These are phyloP conservation scores for Daedaleopsis nitida DNA, from an alignment of 768 basidiomycete genomes.

Conservation along the genomic window DNA sequence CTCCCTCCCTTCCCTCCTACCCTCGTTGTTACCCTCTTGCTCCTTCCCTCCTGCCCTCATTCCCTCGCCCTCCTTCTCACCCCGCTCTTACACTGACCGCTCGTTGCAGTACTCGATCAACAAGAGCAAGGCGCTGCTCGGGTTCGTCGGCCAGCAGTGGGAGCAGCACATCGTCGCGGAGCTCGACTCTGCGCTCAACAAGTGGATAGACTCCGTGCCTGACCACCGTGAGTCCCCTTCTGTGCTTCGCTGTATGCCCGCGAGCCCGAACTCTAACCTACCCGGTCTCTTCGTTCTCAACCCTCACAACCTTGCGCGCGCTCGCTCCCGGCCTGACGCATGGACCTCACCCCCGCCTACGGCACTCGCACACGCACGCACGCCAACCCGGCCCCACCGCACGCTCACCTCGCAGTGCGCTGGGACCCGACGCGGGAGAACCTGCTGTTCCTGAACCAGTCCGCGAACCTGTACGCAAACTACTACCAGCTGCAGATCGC, in stretches of 20 bases:
- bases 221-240: slow-evolving; percentile 50
- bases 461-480: slow-evolving; percentile 53
- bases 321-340: too few species aligned
- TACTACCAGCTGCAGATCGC: slow-evolving; percentile 63
- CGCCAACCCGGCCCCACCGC: background rate
- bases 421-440: slow-evolving; percentile 48
- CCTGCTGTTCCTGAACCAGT: slow-evolving; percentile 53
- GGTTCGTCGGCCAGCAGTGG: slow-evolving; percentile 54
- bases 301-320: too few species aligned
- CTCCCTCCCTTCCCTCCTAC: background rate
- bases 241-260: background rate
- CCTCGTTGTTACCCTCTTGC: background rate
- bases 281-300: background rate
- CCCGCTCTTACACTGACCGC: too few species aligned
- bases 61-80: too few species aligned
- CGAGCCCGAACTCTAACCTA: background rate
- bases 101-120: slow-evolving; percentile 69
- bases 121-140: slow-evolving; percentile 57
- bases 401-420: slow-evolving; percentile 29
- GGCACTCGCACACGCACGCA: background rate
- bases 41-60: background rate
- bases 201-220: slow-evolving; percentile 73
- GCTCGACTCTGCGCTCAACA: slow-evolving; percentile 67
- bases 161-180: slow-evolving; percentile 63
- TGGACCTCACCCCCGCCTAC: too few species aligned